These are phyloP conservation scores for Aspergillus melleus DNA, from an alignment of 2,329 filamentous ascomycete species.

Conservation along the genomic window DNA sequence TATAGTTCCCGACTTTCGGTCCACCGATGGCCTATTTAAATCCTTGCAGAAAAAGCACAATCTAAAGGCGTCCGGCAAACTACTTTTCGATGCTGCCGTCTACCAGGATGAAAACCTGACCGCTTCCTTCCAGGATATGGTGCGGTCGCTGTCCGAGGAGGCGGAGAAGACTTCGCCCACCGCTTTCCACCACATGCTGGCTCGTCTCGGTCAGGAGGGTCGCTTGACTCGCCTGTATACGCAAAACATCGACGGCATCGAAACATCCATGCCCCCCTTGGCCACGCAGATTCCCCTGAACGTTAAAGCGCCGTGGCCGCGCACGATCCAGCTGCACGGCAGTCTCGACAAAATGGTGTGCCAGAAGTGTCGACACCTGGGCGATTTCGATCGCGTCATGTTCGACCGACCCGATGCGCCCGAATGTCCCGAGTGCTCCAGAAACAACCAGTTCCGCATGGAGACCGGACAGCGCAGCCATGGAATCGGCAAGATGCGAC, in stretches of 20 bases:
- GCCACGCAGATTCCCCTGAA: constrained; percentile 78
- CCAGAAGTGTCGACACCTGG: constrained; percentile 80
- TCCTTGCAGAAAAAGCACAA: constrained; percentile 84
- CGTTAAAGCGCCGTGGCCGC: constrained; percentile 86
- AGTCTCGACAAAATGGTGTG: constrained; percentile 96
- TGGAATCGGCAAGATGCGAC: constrained; percentile 84
- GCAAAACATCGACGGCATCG: constrained; percentile 95
- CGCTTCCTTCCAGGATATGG: constrained; percentile 92
- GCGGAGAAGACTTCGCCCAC: constrained; percentile 78
- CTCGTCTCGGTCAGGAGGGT: constrained; percentile 82
- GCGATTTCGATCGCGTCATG: constrained; percentile 72
- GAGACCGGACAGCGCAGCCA: constrained; percentile 85
- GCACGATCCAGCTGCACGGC: constrained; percentile 89
- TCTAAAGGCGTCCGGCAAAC: constrained; percentile 88
- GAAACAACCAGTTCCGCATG: constrained; percentile 73
- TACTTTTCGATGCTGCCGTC: constrained; percentile 95
- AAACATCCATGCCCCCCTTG: constrained; percentile 78
- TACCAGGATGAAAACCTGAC: constrained; percentile 91
- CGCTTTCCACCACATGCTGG: constrained; percentile 88
- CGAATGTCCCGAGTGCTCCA: constrained; percentile 71
- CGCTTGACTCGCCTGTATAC: constrained; percentile 88
- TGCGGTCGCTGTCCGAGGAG: constrained; percentile 79
- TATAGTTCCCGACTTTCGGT: constrained; percentile 90
- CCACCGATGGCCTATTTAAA: constrained; percentile 83
- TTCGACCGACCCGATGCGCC: constrained; percentile 86